Conservation (phyloP, 139 green algal species). For the Chlamydomonas sphaeroides region DNA sequence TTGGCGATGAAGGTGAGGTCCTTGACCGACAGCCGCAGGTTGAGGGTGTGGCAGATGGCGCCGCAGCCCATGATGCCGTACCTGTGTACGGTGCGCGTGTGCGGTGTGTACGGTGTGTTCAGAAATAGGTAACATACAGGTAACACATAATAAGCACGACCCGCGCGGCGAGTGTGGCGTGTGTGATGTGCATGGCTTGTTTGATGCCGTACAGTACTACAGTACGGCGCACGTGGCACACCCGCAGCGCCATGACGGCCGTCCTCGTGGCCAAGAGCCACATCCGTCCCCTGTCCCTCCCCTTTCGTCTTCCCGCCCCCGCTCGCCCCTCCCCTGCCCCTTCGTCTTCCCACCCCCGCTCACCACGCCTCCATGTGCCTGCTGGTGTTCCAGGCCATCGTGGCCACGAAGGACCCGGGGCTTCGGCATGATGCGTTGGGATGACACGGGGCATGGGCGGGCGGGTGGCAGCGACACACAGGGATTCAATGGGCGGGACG, state of each 20-base stretch:
- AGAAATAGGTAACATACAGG: not conserved
- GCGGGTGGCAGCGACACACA: not conserved
- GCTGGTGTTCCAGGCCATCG: conserved; percentile 82
- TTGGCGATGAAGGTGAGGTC: conserved; percentile 72
- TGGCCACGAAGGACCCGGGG: conserved; percentile 72
- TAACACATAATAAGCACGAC: too few species aligned
- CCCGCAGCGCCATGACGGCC: too few species aligned
- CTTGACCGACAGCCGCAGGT: conserved; percentile 43
- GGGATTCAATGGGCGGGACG: too few species aligned
- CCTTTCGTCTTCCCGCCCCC: too few species aligned
- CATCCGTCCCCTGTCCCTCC: too few species aligned
- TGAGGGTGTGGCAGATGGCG: conserved; percentile 77
- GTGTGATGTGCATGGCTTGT: too few species aligned
- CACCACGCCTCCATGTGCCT: conserved; percentile 79
- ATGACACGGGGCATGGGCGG: not conserved
- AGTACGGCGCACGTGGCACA: too few species aligned
- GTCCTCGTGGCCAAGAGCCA: too few species aligned
- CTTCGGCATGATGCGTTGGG: conserved; percentile 16
- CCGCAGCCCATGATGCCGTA: conserved; percentile 77
- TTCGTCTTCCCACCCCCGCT: too few species aligned
- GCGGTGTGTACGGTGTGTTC: not conserved
- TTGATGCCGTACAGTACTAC: too few species aligned
- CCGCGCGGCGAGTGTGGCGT: too few species aligned
- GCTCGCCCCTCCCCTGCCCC: too few species aligned
- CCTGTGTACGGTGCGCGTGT: conserved; percentile 19